phyloP scores from a whole-genome alignment of 768 basidiomycete genomes.

The Tephrocybe rancida region DNA sequence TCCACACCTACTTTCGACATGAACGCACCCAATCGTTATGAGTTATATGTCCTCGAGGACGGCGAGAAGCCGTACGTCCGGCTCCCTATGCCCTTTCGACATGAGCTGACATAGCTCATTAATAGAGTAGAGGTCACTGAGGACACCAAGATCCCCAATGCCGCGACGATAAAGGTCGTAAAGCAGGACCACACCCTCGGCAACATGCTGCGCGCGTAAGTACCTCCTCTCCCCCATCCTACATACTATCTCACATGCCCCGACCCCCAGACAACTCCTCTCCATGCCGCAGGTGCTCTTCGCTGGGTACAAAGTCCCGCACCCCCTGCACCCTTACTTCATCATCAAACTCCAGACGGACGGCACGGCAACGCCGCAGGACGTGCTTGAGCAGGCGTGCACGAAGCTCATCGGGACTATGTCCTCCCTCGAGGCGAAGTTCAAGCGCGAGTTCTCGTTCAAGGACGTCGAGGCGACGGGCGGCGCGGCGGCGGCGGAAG shows the following conservation, averaged over 20 bases:
- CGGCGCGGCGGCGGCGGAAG: slow-evolving; percentile 34
- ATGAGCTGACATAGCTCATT: background rate
- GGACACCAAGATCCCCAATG: slow-evolving; percentile 97
- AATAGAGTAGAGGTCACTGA: slow-evolving; percentile 85
- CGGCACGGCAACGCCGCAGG: slow-evolving; percentile 79
- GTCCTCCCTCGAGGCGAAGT: slow-evolving; percentile 69
- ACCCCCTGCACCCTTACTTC: slow-evolving; percentile 94
- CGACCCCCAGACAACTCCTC: slow-evolving; percentile 76
- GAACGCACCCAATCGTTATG: slow-evolving; percentile 95
- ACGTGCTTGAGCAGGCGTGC: slow-evolving; percentile 82
- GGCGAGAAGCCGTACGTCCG: slow-evolving; percentile 88
- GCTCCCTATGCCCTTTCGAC: background rate
- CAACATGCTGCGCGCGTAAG: slow-evolving; percentile 94
- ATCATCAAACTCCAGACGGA: slow-evolving; percentile 96
- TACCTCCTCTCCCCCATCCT: slow-evolving; percentile 20
- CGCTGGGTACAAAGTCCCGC: slow-evolving; percentile 97
- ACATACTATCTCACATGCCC: background rate
- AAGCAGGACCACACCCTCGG: slow-evolving; percentile 98
- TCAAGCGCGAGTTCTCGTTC: slow-evolving; percentile 82
- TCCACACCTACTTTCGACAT: slow-evolving; percentile 42
- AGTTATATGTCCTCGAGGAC: slow-evolving; percentile 76
- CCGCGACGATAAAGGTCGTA: slow-evolving; percentile 90
- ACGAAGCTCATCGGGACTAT: slow-evolving; percentile 76
- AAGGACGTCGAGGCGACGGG: slow-evolving; percentile 62
- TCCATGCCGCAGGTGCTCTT: slow-evolving; percentile 87